Conservation (phyloP, 306 rosid species). For the Astragalus glycyphyllos region DNA sequence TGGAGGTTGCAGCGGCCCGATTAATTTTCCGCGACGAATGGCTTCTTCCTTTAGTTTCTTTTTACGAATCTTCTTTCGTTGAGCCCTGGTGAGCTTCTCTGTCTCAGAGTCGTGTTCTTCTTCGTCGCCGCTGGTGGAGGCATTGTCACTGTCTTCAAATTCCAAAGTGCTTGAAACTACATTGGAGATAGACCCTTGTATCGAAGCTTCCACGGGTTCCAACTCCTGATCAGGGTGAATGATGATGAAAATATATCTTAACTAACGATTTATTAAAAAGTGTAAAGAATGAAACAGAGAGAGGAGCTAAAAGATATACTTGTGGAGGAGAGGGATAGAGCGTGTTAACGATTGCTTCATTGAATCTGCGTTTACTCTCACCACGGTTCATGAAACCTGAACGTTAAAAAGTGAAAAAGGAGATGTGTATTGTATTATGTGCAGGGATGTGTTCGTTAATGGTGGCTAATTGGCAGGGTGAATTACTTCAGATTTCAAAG, state of each 20-base stretch:
- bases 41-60: slow-evolving; percentile 70
- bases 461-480: background rate
- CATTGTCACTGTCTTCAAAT: slow-evolving; percentile 41
- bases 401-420: background rate
- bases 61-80: slow-evolving; percentile 68
- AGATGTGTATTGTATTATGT: background rate
- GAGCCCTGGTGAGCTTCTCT: slow-evolving; percentile 66
- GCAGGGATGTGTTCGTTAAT: background rate
- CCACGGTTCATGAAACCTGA: slow-evolving; percentile 49
- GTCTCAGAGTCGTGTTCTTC: slow-evolving; percentile 33
- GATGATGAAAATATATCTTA: background rate
- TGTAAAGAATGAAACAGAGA: background rate
- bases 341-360: slow-evolving; percentile 66
- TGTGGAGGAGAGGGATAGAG: slow-evolving; percentile 61
- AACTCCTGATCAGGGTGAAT: slow-evolving; percentile 13
- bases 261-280: background rate
- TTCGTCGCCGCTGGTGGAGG: slow-evolving; percentile 45
- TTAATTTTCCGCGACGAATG: slow-evolving; percentile 52
- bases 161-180: slow-evolving; percentile 40
- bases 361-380: slow-evolving; percentile 67
- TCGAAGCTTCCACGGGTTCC: slow-evolving; percentile 19
- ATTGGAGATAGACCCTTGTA: slow-evolving; percentile 28
- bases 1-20: slow-evolving; percentile 65
- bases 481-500: too few species aligned
- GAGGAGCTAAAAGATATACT: slow-evolving; percentile 16